Evolutionary conservation across 768 basidiomycete genomes (phyloP), one percentile per base, ranked within the genome.

Genomic region (Tephrocybe sp.): DNA sequence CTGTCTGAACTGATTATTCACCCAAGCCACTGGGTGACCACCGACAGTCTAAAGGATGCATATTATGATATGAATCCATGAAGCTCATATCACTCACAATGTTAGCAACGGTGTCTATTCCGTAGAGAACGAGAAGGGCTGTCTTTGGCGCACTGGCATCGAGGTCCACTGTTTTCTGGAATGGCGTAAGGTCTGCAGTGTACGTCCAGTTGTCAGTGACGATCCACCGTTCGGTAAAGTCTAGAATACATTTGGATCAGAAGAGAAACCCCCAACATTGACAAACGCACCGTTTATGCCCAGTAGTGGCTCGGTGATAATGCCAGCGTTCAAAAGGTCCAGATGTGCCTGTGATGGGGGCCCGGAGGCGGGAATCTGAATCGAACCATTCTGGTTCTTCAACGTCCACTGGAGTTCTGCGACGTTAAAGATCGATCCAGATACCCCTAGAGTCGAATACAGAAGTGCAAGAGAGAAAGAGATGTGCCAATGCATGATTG

Each of bases 141-240:
- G 62, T 67, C 20, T 70, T 59, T 7, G 60, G 55, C 30, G 56
- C 32, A 19, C 34, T 45, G 1, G 62, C 39, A 14, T 60, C 45
- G n/a, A 65, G 39, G 5, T 60, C 44, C 17, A 67, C 44, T 5
- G 56, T 60, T 39, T 62, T 45, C 19, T 68, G 57, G 49, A 80
- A 71, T 6, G 80, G 77, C 1, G 73, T 59, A 32, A 82, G 50
- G 57, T 79, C 77, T 3, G 80, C 78, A 0, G 77, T 80, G 54
- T 81, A 82, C 0, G 78, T 80, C 80, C 82, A 83, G 50, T 78
- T 77, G 49, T 83, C 80, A 45, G 75, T 66, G 26, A 72, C 70
- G 41, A 83, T 67, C 80, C 79, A 82, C 53, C 82, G 68, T 57
- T 81, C 71, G 1, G 75, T 76, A 52, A 76, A 79, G 49, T 83